Evolutionary conservation across 371 early-diverging fungal genomes (phyloP), one percentile per base, ranked within the genome.

Genomic region (Rhizopus sp.): DNA sequence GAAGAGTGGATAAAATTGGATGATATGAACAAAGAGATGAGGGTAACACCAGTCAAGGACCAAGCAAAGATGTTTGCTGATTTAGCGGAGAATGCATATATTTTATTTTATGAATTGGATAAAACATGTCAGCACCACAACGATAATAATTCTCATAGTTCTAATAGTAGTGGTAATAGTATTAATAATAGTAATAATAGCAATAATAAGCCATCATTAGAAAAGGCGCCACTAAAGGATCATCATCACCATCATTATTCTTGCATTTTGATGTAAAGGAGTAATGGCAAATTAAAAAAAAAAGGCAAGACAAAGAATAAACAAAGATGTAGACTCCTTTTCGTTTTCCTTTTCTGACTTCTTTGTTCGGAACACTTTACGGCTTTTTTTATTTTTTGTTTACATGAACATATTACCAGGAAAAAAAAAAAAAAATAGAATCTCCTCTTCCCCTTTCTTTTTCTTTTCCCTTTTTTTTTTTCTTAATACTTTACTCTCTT

Each of bases 61-160:
- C 53, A 52, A 7, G 46, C 55, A 15, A 38, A 17, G 3, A 64
- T 80, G 4, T 67, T 61, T 50, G 30, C 45, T 0, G 81, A 85
- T 40, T 67, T 82, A 32, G 72, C 79, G 4, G 61, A 71, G 44
- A 76, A 81, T 55, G 83, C 78, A 0, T 85, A 85, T 45, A 73
- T 85, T 51, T 60, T 85, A 13, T 83, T 85, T 46, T 85, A 85
- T 48, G 83, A 83, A 50, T 59, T 85, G 32, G 73, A 78, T 37
- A 73, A 75, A 41, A 67, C 68, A 4, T 73, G 74, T 47, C 66
- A 60, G 17, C 66, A 66, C 42, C 23, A 23, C 23, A 23, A 23
- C 23, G 48, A 48, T n/a, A 48, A 31, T 13, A 48, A 2, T 29
- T 31, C 32, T 9, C 8, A 13, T 23, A 23, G 23, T 23, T 23